Conservation (phyloP, 331 rosid genomes). For the Malus hybrid region DNA sequence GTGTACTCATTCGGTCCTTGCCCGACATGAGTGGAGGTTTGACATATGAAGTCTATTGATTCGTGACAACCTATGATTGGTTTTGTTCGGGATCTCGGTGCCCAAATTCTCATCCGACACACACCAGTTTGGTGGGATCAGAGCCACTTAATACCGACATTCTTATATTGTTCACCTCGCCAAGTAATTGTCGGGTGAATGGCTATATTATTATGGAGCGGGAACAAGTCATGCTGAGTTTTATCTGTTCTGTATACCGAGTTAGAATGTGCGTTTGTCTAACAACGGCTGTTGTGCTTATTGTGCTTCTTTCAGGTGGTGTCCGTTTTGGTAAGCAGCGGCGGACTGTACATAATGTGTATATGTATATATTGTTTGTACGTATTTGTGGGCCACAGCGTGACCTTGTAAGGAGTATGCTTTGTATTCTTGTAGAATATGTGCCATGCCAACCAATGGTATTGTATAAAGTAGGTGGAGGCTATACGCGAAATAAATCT, state of each 20-base stretch:
- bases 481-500: neutral
- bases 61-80: neutral
- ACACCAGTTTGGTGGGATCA: neutral
- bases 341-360: conserved; percentile 9
- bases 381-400: conserved; percentile 12
- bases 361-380: conserved; percentile 42
- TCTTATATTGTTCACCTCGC: too few species aligned
- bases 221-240: neutral
- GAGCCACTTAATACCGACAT: too few species aligned
- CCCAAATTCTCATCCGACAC: neutral
- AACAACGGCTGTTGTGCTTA: neutral
- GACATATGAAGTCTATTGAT: neutral
- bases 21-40: neutral
- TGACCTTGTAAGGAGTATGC: neutral
- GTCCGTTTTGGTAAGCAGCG: conserved; percentile 74
- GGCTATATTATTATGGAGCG: neutral
- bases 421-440: neutral
- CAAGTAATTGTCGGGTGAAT: neutral
- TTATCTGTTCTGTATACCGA: neutral
- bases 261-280: neutral
- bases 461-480: neutral
- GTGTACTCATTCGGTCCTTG: neutral
- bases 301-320: conserved; percentile 60
- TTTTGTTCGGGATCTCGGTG: too few species aligned
- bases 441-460: neutral